Base-by-base conservation (phyloP, 148 eudicot species). In the Fagopyrum esculentum region DNA sequence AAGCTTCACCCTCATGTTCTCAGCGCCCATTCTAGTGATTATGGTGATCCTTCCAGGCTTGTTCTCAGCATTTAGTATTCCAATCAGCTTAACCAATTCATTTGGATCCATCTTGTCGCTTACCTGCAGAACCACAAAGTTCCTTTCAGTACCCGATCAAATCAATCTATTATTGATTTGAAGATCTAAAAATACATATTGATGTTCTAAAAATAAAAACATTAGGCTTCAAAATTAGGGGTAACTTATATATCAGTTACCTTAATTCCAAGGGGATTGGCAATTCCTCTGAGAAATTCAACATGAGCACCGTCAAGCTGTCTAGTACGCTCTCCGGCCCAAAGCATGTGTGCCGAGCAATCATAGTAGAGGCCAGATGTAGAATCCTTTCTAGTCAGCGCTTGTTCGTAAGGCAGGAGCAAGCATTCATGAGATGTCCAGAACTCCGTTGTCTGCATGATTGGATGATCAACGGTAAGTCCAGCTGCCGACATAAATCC, bases 401-500 rank as follows among this genome's bases (percentile, higher is more conserved):
- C 72, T 66, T 93, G 98, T 77, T 93, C 98, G 77, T 93, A 93
- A 69, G 98, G 98, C 83, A 93, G 82, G 77, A 81, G 87, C 80
- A 93, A 79, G 76, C 98, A 93, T 81, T 93, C 98, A 70, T 93
- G 98, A 13, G 98, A 93, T 63, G 98, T 93, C 96, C 96, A 93
- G 70, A 93, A 93, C 71, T 93, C 98, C 9, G 98, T 93, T 26
- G 91, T 87, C 73, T 81, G 83, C 98, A 93, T 87, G 56, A 88
- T 71, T 60, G 98, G 92, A 72, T 93, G 93, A 56, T 93, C 98
- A 45, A 86, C 84, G 0, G 98, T 90, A 40, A 93, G 92, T 44
- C 98, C 98, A 55, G 93, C 93, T 84, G 98, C 98, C 76, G 93
- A 74, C 98, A 93, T 93, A 73, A 93, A 93, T 77, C 96, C 98